Evolutionary conservation across 768 basidiomycete species (phyloP).

Genomic region (Tulasnella calospora): DNA sequence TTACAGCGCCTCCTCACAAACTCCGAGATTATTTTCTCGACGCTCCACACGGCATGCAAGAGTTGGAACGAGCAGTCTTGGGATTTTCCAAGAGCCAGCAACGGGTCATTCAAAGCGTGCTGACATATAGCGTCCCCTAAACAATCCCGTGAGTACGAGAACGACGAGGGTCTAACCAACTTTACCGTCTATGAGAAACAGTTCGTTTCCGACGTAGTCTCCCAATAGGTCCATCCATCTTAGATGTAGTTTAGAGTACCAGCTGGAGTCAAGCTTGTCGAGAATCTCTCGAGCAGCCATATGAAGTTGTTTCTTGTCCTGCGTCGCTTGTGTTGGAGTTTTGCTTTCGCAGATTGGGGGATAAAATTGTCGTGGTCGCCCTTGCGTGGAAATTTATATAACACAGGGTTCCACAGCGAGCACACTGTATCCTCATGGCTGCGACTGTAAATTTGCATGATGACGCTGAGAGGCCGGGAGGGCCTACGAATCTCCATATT

Average conservation of each 20-base stretch:
- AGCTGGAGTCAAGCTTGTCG: neutral
- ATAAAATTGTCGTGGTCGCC: neutral
- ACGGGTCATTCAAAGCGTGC: slow-evolving; percentile 52
- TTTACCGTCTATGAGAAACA: slow-evolving; percentile 62
- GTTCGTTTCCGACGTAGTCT: slow-evolving; percentile 64
- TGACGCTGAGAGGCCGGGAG: neutral
- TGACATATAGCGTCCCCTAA: slow-evolving; percentile 64
- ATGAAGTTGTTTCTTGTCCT: neutral
- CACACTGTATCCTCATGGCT: too few relatives aligned
- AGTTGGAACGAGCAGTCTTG: slow-evolving; percentile 57
- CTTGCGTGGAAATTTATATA: too few relatives aligned
- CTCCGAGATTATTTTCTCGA: slow-evolving; percentile 50
- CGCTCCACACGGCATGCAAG: slow-evolving; percentile 52
- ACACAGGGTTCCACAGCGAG: too few relatives aligned
- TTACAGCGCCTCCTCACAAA: slow-evolving; percentile 49
- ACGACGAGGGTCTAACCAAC: neutral
- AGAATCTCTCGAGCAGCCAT: neutral
- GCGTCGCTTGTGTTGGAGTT: neutral
- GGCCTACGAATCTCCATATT: neutral
- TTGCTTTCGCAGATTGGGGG: neutral
- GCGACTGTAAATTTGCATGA: too few relatives aligned
- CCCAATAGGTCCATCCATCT: slow-evolving; percentile 68
- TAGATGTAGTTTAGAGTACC: slow-evolving; percentile 25
- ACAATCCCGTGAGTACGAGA: neutral
- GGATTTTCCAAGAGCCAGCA: slow-evolving; percentile 48